Base-by-base conservation (phyloP, 1,139 yeast species). In the Zhuliangozyma parablackwelliae region DNA sequence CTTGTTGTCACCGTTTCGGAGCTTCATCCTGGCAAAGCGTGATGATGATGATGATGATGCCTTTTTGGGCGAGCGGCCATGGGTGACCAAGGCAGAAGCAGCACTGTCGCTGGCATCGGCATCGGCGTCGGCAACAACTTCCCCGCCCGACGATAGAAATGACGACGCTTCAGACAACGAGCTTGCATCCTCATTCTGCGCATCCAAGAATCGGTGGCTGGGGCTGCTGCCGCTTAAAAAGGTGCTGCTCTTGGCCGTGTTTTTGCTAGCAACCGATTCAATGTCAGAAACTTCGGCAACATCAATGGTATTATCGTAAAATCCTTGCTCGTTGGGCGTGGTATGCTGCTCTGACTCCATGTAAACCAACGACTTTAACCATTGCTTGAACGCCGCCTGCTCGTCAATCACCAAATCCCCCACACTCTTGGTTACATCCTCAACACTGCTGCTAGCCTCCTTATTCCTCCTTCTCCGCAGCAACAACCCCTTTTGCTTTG, bases 321-420 rank as follows among this genome's bases (percentile, higher is more conserved):
- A 68, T 1, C 75, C 75, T 47, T 70, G 75, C 6, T 68, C 73
- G 41, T 67, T 60, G 0, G 69, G 65, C 28, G 37, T 43, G 7
- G 44, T 47, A 36, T 37, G 48, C 25, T 47, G 45, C 40, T 61
- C 69, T 1, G 57, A 47, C 6, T 58, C 64, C 0, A 66, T 57
- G 38, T 61, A 61, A 16, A 69, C 38, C 35, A 68, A 51, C 2
- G 65, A 53, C 7, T 48, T 43, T 2, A 50, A 28, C 74, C 75
- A 69, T 2, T 43, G 42, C 3, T 52, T 48, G 32, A 64, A 58
- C 10, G 49, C 37, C 1, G 28, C 24, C 20, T 35, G 36, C 12
- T 46, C 49, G 9, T 37, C 41, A 20, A 35, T 35, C 10, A 40
- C 25, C n/a, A 49, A 25, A 13, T 27, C 31, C 7, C 25, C 11